phyloP scores from a whole-genome alignment of 495 filamentous ascomycete species.

The Poronia punctata region DNA sequence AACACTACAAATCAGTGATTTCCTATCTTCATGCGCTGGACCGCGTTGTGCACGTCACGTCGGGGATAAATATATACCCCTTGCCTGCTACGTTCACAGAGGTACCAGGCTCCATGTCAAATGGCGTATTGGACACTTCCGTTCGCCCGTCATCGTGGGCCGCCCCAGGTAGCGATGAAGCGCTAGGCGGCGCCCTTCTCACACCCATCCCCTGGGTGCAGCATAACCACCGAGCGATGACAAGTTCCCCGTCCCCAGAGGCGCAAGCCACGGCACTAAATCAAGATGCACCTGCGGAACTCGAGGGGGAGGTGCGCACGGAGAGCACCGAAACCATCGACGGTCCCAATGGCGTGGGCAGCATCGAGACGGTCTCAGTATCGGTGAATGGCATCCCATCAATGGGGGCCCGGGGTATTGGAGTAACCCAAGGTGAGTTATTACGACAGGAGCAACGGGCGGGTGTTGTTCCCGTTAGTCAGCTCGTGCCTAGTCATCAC shows the following conservation, averaged over 20 bases:
- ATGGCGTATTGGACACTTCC: conserved; percentile 60
- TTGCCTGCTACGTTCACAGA: conserved; percentile 58
- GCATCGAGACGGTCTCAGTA: conserved; percentile 65
- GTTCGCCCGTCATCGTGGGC: conserved; percentile 50
- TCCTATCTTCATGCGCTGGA: conserved; percentile 87
- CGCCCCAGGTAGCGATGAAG: conserved; percentile 69
- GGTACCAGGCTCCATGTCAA: conserved; percentile 36
- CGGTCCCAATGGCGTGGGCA: conserved; percentile 62
- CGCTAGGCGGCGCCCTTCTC: conserved; percentile 80
- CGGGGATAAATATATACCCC: conserved; percentile 70
- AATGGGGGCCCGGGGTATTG: conserved; percentile 26
- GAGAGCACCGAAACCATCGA: conserved; percentile 65
- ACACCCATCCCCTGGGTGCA: conserved; percentile 90
- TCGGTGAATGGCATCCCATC: conserved; percentile 56
- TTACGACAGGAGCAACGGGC: conserved; percentile 73
- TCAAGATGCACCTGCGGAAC: conserved; percentile 23
- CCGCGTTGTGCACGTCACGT: conserved; percentile 88
- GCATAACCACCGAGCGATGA: conserved; percentile 16
- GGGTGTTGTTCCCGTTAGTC: conserved; percentile 52
- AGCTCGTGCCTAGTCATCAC: conserved; percentile 31
- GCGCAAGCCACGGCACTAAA: conserved; percentile 13
- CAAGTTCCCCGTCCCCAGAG: conserved; percentile 13
- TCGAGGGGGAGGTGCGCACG: conserved; percentile 51
- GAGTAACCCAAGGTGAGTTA: conserved; percentile 69
- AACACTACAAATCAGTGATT: conserved; percentile 72